Percentiles rank a stretch among this genome's conserved stretches.
These are phyloP conservation scores for Batkoa obscura DNA, from an alignment of 371 early-diverging fungal genomes.

Conservation along the genomic window DNA sequence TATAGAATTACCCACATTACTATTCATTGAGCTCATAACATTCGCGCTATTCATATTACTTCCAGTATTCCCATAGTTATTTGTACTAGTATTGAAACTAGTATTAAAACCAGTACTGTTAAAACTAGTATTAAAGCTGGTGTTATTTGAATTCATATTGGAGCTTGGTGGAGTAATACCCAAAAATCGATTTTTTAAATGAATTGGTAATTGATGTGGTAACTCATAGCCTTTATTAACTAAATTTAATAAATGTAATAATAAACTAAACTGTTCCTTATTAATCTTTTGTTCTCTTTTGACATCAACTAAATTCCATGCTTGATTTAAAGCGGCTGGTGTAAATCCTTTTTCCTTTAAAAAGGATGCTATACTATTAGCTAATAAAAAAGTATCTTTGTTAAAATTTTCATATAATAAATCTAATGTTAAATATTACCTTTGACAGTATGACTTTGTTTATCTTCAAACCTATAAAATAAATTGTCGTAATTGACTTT, in stretches of 20 bases:
- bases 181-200: not conserved
- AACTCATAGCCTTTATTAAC: not conserved
- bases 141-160: not conserved
- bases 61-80: not conserved
- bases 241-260: slow-evolving; percentile 1
- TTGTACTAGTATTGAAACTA: not conserved
- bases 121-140: not conserved
- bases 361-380: not conserved
- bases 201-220: not conserved
- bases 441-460: not conserved
- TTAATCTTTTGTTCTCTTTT: not conserved
- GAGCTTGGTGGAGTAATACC: not conserved
- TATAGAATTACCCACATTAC: not conserved
- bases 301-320: slow-evolving; percentile 6
- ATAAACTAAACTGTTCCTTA: slow-evolving; percentile 2
- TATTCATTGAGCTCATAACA: not conserved
- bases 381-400: not conserved
- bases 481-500: not conserved
- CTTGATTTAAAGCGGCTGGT: not conserved
- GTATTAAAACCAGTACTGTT: not conserved
- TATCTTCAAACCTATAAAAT: not conserved
- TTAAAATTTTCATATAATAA: not conserved
- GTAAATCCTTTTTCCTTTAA: not conserved
- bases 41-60: not conserved
- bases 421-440: not conserved